These are phyloP conservation scores for Candida glaebosa DNA, from an alignment of 805 yeast species.

Conservation along the genomic window DNA sequence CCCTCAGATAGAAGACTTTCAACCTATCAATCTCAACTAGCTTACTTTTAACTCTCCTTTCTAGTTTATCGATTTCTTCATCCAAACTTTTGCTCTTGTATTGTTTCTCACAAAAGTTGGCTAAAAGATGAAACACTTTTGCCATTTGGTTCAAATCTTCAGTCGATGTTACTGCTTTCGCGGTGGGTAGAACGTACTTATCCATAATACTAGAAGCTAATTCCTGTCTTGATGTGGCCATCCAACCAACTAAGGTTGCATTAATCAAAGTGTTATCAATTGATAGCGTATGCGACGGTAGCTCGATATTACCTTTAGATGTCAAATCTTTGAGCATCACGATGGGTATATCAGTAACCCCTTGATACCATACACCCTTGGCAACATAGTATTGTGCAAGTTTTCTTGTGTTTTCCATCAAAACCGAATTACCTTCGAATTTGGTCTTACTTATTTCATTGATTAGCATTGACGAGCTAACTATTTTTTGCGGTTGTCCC, in stretches of 20 bases:
- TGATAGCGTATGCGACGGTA: constrained; percentile 15
- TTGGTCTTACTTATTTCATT: constrained; percentile 30
- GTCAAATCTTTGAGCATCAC: constrained; percentile 40
- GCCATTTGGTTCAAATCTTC: constrained; percentile 28
- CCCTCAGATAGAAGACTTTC: constrained; percentile 39
- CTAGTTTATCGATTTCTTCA: constrained; percentile 41
- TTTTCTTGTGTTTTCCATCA: constrained; percentile 11
- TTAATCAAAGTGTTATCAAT: constrained; percentile 22
- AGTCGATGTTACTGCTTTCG: constrained; percentile 11
- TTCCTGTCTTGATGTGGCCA: constrained; percentile 66
- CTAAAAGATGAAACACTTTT: constrained; percentile 56
- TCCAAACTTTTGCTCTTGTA: constrained; percentile 41
- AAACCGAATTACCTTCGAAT: constrained; percentile 9
- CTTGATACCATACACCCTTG: constrained; percentile 60
- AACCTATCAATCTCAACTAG: constrained; percentile 49
- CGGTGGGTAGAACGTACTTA: constrained; percentile 52
- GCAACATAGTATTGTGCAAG: constrained; percentile 51
- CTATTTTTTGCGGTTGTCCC: constrained; percentile 44
- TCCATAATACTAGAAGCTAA: constrained; percentile 55
- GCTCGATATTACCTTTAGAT: constrained; percentile 8
- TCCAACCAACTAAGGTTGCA: constrained; percentile 63
- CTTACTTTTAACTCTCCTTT: constrained; percentile 39
- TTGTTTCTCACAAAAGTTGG: constrained; percentile 70
- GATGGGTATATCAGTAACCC: constrained; percentile 55
- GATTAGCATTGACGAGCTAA: constrained; percentile 47